Conservation (phyloP, 305 asterid genomes). For the Fraxinus platypoda region DNA sequence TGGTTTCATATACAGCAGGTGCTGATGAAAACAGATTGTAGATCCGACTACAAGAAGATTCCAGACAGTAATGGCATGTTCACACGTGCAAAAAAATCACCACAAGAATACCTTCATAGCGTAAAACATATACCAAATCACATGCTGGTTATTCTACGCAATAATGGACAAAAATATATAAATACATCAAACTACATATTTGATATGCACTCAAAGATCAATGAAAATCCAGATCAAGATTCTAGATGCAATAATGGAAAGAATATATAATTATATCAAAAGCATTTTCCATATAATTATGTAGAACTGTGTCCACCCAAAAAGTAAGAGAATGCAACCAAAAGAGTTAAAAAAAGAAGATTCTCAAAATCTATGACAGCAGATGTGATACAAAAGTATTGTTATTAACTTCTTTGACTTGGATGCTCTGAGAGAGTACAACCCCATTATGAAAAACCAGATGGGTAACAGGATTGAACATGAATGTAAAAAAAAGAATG, state of each 20-base stretch:
- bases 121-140: neutral
- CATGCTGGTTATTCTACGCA: slow-evolving; percentile 11
- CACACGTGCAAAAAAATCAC: neutral
- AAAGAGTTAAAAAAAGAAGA: neutral
- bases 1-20: slow-evolving; percentile 1
- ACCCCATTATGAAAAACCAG: neutral
- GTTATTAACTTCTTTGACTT: neutral
- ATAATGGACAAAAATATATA: neutral
- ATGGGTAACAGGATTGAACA: neutral
- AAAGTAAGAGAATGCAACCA: neutral
- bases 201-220: slow-evolving; percentile 2
- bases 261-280: neutral
- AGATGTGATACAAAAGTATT: neutral
- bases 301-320: neutral
- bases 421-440: neutral
- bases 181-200: neutral
- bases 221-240: neutral
- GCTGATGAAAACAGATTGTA: neutral
- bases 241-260: neutral
- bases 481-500: slow-evolving; percentile 16
- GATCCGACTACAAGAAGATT: neutral
- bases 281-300: slow-evolving; percentile 7
- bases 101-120: neutral
- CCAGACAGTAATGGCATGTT: neutral
- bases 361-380: neutral